These are phyloP conservation scores for Penicillium sp. DNA, from an alignment of 2,329 filamentous ascomycete species.

Conservation along the genomic window DNA sequence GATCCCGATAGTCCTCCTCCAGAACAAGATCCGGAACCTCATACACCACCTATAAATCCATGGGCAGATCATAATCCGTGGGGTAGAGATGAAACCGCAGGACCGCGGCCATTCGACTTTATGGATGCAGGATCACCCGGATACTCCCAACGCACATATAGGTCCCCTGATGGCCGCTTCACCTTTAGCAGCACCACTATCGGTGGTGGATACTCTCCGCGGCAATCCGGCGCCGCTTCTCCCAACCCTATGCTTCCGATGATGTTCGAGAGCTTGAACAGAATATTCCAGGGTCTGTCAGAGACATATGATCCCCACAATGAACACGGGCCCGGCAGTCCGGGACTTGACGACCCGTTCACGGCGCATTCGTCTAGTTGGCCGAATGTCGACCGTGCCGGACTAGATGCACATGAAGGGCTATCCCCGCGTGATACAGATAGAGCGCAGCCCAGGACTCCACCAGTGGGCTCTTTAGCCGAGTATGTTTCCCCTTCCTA, in stretches of 20 bases:
- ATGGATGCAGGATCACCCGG: constrained; percentile 18
- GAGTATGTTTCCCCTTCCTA: constrained; percentile 24
- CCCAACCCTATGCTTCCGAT: constrained; percentile 25
- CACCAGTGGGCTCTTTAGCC: constrained; percentile 45
- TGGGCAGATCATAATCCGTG: constrained; percentile 47
- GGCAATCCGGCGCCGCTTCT: constrained; percentile 11
- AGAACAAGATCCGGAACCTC: constrained; percentile 16
- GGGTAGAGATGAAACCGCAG: constrained; percentile 44
- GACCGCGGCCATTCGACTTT: constrained; percentile 17
- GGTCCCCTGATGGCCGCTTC: constrained; percentile 46
- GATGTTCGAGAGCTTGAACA: constrained; percentile 38
- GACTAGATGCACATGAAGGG: constrained; percentile 21
- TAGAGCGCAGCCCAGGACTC: constrained; percentile 45
- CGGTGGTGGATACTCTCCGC: constrained; percentile 17
- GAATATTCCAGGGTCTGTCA: constrained; percentile 46
- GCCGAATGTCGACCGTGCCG: neutral
- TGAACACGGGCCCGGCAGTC: neutral
- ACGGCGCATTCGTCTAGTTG: constrained; percentile 9
- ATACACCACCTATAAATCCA: constrained; percentile 26
- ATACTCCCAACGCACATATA: constrained; percentile 36
- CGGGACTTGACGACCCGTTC: constrained; percentile 3
- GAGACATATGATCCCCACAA: constrained; percentile 26
- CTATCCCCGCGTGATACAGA: constrained; percentile 50
- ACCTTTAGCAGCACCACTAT: constrained; percentile 35
- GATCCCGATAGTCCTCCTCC: constrained; percentile 26